Conservation (phyloP, 148 eudicot genomes). For the Vaccinium corymbosum region DNA sequence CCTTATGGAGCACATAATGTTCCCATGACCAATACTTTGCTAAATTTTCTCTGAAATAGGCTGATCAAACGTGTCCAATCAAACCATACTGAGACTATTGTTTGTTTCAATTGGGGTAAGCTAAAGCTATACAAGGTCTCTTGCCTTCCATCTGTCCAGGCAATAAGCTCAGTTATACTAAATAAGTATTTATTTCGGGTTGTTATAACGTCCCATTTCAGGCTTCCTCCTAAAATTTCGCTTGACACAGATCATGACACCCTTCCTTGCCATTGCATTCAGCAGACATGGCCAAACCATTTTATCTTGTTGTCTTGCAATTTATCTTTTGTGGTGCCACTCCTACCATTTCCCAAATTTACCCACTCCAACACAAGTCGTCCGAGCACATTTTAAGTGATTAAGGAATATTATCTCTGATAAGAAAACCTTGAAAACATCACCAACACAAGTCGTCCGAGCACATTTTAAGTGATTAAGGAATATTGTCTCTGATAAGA, state of each 20-base stretch:
- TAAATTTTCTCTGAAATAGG: background rate
- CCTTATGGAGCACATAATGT: background rate
- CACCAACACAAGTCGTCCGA: background rate
- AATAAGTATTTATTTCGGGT: background rate
- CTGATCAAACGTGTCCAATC: background rate
- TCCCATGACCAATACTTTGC: background rate
- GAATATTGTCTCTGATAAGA: background rate
- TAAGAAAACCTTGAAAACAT: background rate
- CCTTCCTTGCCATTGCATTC: background rate
- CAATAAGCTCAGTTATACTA: background rate
- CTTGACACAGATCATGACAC: background rate
- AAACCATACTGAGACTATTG: background rate
- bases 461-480: background rate
- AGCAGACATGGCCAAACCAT: background rate
- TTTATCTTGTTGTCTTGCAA: background rate
- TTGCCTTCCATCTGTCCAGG: background rate
- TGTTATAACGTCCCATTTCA: background rate
- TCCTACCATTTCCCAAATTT: background rate
- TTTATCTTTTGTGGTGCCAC: background rate
- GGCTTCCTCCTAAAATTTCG: background rate
- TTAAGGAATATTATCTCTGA: background rate
- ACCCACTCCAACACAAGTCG: background rate
- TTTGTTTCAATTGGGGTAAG: background rate
- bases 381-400: background rate
- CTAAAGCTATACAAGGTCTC: background rate